These are phyloP conservation scores for Huntiella decipiens DNA, from an alignment of 2,329 filamentous ascomycete genomes.

Conservation along the genomic window DNA sequence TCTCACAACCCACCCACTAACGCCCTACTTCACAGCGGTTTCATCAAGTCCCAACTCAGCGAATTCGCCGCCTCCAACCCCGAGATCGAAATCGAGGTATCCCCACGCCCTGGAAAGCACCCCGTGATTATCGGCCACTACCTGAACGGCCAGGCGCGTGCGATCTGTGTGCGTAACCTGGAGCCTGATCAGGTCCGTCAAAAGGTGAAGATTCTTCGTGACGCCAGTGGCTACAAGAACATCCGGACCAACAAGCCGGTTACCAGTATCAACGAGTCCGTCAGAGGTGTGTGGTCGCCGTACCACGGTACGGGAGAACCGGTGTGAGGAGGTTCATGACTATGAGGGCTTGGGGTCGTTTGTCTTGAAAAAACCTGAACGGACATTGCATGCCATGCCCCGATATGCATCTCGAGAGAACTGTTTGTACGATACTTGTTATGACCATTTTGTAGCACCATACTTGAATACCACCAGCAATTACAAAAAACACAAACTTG, in stretches of 20 bases:
- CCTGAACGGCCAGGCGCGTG: constrained; percentile 74
- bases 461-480: background rate
- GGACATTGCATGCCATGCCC: background rate
- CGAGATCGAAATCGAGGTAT: constrained; percentile 78
- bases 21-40: constrained; percentile 35
- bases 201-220: constrained; percentile 56
- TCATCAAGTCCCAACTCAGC: constrained; percentile 59
- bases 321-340: constrained; percentile 22
- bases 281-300: constrained; percentile 52
- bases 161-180: constrained; percentile 77
- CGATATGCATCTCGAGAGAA: background rate
- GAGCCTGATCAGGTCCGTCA: constrained; percentile 61
- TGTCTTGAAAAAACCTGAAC: background rate
- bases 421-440: constrained; percentile 6
- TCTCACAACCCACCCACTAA: constrained; percentile 14
- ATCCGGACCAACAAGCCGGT: constrained; percentile 44
- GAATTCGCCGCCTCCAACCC: constrained; percentile 67
- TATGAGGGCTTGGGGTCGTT: background rate
- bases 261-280: constrained; percentile 43
- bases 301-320: constrained; percentile 42
- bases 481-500: background rate
- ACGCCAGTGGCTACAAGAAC: constrained; percentile 59
- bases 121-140: constrained; percentile 79
- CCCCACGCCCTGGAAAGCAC: constrained; percentile 75
- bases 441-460: constrained; percentile 8